These are phyloP conservation scores for Trichoderma lentiforme DNA, from an alignment of 2,329 filamentous ascomycete species.

Conservation along the genomic window DNA sequence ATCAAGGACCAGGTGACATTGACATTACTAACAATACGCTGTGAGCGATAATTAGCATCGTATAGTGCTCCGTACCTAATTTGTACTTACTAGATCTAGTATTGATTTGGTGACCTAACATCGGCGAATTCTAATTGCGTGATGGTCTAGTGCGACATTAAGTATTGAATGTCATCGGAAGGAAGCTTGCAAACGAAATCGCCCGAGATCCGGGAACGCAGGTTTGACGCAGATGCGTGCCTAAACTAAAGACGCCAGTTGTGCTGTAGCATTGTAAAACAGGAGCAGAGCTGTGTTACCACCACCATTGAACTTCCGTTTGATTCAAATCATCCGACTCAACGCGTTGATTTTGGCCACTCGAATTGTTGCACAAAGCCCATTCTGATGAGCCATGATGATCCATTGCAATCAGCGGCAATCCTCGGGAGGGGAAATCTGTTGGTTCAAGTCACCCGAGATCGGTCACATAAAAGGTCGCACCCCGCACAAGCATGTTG, in stretches of 20 bases:
- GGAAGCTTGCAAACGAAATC: neutral
- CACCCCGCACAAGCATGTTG: neutral
- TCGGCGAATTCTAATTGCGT: neutral
- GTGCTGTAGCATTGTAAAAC: neutral
- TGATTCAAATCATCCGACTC: neutral
- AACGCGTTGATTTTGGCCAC: neutral
- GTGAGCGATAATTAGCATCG: neutral
- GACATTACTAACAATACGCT: neutral
- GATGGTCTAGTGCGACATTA: neutral
- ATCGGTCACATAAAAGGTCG: neutral
- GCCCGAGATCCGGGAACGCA: neutral
- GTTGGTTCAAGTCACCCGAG: neutral
- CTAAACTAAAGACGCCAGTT: neutral
- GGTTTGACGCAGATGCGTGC: neutral
- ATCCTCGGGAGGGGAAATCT: neutral
- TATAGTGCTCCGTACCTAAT: neutral
- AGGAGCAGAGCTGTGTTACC: neutral
- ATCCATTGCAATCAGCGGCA: neutral
- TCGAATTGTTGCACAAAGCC: neutral
- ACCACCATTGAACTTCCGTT: too few relatives aligned
- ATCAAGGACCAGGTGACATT: neutral
- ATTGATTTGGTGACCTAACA: neutral
- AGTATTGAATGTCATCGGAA: neutral
- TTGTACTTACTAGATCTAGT: neutral
- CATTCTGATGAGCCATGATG: neutral